Conservation (phyloP, 192 early-diverging fungal species). For the Radiomyces spectabilis region DNA sequence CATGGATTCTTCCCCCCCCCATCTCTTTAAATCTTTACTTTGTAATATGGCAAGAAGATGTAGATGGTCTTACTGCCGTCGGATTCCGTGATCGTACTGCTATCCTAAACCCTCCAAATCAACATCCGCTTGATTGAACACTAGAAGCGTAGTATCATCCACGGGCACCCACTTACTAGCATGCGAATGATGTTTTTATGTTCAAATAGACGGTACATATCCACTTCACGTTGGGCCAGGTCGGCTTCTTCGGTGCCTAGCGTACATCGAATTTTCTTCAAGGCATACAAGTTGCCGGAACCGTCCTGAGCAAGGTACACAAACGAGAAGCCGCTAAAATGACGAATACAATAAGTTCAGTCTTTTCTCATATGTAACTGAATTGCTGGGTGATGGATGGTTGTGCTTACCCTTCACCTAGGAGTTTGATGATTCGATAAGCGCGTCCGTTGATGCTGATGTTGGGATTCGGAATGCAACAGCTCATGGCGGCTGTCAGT, state of each 20-base stretch:
- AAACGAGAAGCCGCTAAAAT: conserved; percentile 58
- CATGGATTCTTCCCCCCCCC: conserved; percentile 30
- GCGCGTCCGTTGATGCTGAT: conserved; percentile 50
- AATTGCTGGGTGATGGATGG: not conserved
- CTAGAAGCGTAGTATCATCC: too few species aligned
- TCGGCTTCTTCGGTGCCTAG: conserved; percentile 49
- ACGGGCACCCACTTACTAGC: conserved; percentile 41
- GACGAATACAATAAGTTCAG: too few species aligned
- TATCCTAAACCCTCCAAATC: too few species aligned
- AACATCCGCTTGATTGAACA: too few species aligned
- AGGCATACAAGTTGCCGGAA: conserved; percentile 40
- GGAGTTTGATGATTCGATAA: conserved; percentile 48
- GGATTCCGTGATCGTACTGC: conserved; percentile 41
- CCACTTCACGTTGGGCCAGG: conserved; percentile 60
- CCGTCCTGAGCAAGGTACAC: conserved; percentile 57
- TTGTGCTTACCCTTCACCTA: conserved; percentile 57
- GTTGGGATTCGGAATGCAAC: conserved; percentile 41
- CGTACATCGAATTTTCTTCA: conserved; percentile 64
- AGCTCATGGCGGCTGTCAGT: conserved; percentile 26
- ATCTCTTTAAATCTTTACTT: conserved; percentile 15
- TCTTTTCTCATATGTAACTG: too few species aligned
- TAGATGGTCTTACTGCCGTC: conserved; percentile 49
- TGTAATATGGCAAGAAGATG: conserved; percentile 68
- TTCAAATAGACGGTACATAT: conserved; percentile 56
- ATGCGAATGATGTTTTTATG: conserved; percentile 60